Conservation (phyloP, 306 rosid species). For the Prinsepia uniflora region DNA sequence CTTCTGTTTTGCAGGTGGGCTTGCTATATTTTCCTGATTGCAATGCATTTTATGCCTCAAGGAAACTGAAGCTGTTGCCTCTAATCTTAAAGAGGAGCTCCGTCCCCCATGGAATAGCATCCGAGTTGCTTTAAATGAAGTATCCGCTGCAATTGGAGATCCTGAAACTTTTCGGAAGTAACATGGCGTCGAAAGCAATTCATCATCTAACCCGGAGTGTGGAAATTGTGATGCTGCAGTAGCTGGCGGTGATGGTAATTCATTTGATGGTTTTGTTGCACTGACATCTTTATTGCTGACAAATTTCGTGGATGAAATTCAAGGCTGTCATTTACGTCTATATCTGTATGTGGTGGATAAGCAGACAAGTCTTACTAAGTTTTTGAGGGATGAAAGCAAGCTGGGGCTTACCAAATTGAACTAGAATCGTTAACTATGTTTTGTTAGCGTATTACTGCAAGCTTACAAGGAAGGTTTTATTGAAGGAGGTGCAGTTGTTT, state of each 20-base stretch:
- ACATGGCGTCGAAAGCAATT: constrained; percentile 20
- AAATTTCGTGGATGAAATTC: constrained; percentile 48
- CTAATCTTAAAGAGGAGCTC: constrained; percentile 40
- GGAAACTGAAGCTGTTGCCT: constrained; percentile 42
- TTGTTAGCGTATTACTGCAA: constrained; percentile 62
- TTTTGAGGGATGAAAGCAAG: constrained; percentile 36
- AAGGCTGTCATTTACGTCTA: constrained; percentile 43
- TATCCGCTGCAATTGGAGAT: constrained; percentile 19
- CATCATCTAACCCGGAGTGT: constrained; percentile 22
- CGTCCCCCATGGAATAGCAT: constrained; percentile 66
- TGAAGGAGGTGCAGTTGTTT: constrained; percentile 84
- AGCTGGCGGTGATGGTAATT: constrained; percentile 21
- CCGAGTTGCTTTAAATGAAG: constrained; percentile 32
- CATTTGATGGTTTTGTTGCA: constrained; percentile 49
- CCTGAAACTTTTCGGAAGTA: constrained; percentile 27
- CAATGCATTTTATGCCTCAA: constrained; percentile 53
- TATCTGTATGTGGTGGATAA: constrained; percentile 48
- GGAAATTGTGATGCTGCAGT: constrained; percentile 24
- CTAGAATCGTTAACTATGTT: constrained; percentile 46
- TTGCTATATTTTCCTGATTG: constrained; percentile 82
- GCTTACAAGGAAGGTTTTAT: constrained; percentile 75
- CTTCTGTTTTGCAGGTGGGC: constrained; percentile 45
- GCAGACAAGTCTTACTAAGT: constrained; percentile 29
- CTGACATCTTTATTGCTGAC: constrained; percentile 47
- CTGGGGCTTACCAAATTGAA: constrained; percentile 23